These are phyloP conservation scores for Sugiyamaella chiloensis DNA, from an alignment of 805 yeast genomes.

Conservation along the genomic window DNA sequence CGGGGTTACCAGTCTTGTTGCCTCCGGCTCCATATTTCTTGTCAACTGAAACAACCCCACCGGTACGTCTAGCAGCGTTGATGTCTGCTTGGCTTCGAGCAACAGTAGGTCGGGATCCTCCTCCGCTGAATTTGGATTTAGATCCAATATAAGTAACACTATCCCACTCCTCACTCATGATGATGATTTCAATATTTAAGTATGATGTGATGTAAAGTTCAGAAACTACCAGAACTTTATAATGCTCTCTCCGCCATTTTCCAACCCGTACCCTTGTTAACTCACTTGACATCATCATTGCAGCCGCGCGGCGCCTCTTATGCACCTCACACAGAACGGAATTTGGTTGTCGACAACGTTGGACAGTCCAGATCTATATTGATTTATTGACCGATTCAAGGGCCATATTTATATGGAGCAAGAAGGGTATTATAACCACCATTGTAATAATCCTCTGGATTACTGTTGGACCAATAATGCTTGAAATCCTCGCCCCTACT, in stretches of 20 bases:
- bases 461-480: background rate
- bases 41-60: slow-evolving; percentile 84
- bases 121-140: slow-evolving; percentile 81
- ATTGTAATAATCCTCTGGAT: no score
- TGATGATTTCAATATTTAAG: background rate
- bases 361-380: no score
- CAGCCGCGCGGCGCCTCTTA: no score
- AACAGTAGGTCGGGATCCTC: slow-evolving; percentile 82
- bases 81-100: slow-evolving; percentile 74
- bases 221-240: slow-evolving; percentile 3
- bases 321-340: no score
- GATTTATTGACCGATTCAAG: no score
- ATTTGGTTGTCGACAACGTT: no score
- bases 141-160: slow-evolving; percentile 83
- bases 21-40: slow-evolving; percentile 75
- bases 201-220: background rate
- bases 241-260: background rate
- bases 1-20: slow-evolving; percentile 63
- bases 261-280: background rate
- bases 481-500: background rate
- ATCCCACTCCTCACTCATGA: slow-evolving; percentile 73
- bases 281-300: background rate
- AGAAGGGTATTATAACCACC: no score
- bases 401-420: no score
- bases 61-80: slow-evolving; percentile 92